Evolutionary conservation across 2,329 filamentous ascomycete species (phyloP), one percentile per base, ranked within the genome.

Genomic region (Botrytis tulipae): DNA sequence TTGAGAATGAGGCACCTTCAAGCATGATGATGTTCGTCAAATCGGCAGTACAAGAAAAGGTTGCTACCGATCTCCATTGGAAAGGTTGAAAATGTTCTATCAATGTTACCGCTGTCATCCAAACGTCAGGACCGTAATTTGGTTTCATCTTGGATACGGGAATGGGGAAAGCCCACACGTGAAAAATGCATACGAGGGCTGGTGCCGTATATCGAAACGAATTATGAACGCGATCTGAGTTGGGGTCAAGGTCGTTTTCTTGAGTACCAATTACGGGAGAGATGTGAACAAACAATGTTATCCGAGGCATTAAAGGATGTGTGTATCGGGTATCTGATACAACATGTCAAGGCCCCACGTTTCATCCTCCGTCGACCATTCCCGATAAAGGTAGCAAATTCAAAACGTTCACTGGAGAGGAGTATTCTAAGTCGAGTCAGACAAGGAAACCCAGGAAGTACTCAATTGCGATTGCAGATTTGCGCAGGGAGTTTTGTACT

Each of bases 1-100:
- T 82, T 69, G 63, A 73, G 22, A 69, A 69, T 48, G 87, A 87
- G 74, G 83, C 85, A 59, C 80, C 79, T 76, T 82, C 82, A 69
- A 83, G 84, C 76, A 82, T 92, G 80, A 87, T 86, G 78, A 83
- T 84, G 32, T 90, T 92, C 79, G 85, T 92, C 73, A 87, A 90
- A 76, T 88, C 90, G 68, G 85, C 86, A 22, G 83, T 92, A 80
- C 86, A 90, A 78, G 83, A 85, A 73, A 89, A 89, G 78, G 81
- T 90, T 46, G 82, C 83, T 40, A 82, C 82, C 35, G 86, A 88
- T 79, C 83, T 90, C 48, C 83, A 88, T 78, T 91, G 88, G 88
- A 89, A 89, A 74, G 77, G 76, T 54, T 81, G 78, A 81, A 73
- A 46, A 29, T 61, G n/a, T n/a, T 37, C 37, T 61, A 67, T n/a